Base-by-base conservation (phyloP, 108 stramenopile genomes). In the Discostella stelligeroides region DNA sequence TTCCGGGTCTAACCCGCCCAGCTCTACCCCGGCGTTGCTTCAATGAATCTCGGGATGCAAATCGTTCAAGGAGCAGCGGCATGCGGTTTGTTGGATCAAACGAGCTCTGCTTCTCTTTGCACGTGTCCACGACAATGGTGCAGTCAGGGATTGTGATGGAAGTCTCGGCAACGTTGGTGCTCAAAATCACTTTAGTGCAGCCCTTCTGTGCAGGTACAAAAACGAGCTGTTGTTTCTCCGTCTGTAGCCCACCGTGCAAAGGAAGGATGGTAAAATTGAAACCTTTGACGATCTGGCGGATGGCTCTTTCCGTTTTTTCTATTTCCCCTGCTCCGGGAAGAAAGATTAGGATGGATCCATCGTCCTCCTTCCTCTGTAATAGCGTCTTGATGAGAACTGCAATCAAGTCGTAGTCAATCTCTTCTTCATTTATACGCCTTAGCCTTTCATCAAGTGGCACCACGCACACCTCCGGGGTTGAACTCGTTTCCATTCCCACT, bases 111-210 rank as follows among this genome's bases (percentile, higher is more conserved):
- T 92, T 95, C 63, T 95, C 93, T 42, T 87, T 79, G 51, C 86
- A 87, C n/a, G 86, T 75, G 61, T 98, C 97, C 25, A 69, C 51
- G 0, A 98, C 97, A 27, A 93, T 68, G 4, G 96, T 97, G 41
- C 94, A 95, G 62, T 98, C 97, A 3, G 95, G 93, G 50, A 98
- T 96, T 8, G 97, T 98, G 60, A 98, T 95, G 13, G 90, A 90
- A 30, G 96, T 96, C 68, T 98, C 96, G 14, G 97, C 95, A 49
- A 97, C 93, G 82, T 98, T 99, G 7, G 98, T 98, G 23, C 92
- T 82, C 27, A 98, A 62, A 53, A 99, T 96, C 8, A 98, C 85
- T 75, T 98, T 99, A 0, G 92, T 88, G 12, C 41, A 53, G 46
- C 97, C 95, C 30, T 70, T 73, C 6, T 56, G 74, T 39, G 93